phyloP scores from a whole-genome alignment of 306 rosid genomes.

The Cicer judaicum region DNA sequence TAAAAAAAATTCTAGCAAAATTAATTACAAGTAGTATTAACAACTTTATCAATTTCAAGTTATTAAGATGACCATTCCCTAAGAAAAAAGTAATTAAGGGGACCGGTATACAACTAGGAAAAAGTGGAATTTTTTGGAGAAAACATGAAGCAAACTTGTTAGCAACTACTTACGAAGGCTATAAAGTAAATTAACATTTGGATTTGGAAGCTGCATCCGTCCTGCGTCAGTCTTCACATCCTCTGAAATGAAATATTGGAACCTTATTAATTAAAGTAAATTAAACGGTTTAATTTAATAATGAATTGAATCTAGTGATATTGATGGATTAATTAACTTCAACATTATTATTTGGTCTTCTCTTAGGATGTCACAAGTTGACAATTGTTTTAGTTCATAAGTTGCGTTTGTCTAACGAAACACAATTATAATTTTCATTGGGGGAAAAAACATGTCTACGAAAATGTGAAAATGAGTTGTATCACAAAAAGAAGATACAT shows the following conservation, averaged over 20 bases:
- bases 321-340: not conserved
- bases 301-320: not conserved
- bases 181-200: not conserved
- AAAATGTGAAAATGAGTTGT: slow-evolving; percentile 29
- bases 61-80: too few species aligned
- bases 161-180: not conserved
- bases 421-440: not conserved
- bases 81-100: too few species aligned
- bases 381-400: not conserved
- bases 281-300: not conserved
- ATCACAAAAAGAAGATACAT: not conserved
- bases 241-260: not conserved
- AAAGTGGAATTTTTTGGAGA: not conserved
- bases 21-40: too few species aligned
- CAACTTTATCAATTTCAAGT: too few species aligned
- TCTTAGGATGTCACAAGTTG: slow-evolving; percentile 7
- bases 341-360: not conserved
- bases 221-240: not conserved
- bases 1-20: too few species aligned
- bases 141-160: slow-evolving; percentile 5
- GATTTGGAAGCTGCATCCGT: slow-evolving; percentile 1
- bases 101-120: too few species aligned
- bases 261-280: not conserved
- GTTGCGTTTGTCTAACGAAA: slow-evolving; percentile 15
- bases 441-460: not conserved